Evolutionary conservation across 176 grass and related monocot species (phyloP).

Genomic region (Oryza punctata): DNA sequence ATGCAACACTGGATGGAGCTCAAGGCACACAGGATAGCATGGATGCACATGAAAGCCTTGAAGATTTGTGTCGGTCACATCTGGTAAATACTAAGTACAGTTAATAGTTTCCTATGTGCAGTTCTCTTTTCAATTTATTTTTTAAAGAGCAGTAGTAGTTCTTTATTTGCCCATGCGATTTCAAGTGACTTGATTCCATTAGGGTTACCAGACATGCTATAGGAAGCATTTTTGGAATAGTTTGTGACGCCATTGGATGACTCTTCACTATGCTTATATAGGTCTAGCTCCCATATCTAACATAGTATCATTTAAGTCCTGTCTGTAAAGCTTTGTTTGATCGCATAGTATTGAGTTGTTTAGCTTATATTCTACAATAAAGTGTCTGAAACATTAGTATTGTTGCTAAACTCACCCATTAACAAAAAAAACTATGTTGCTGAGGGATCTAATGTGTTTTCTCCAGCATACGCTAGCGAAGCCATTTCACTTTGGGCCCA

Average conservation of each 20-base stretch:
- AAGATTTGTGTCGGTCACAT: slow-evolving; percentile 75
- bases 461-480: not conserved
- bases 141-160: not conserved
- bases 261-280: not conserved
- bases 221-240: slow-evolving; percentile 17
- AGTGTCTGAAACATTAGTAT: not conserved
- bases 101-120: slow-evolving; percentile 3
- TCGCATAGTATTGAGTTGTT: not conserved
- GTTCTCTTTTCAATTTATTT: slow-evolving; percentile 19
- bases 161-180: not conserved
- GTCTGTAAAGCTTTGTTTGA: not conserved
- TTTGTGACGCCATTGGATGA: not conserved
- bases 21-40: slow-evolving; percentile 46
- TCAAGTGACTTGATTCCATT: slow-evolving; percentile 27
- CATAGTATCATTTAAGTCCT: not conserved
- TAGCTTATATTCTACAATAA: slow-evolving; percentile 14
- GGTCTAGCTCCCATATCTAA: not conserved
- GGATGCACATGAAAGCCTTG: slow-evolving; percentile 63
- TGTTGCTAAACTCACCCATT: not conserved
- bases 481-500: not conserved
- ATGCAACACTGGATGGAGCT: slow-evolving; percentile 27
- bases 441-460: not conserved
- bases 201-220: slow-evolving; percentile 14
- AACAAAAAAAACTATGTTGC: not conserved
- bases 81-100: slow-evolving; percentile 56